Percentiles rank a stretch among this genome's conserved stretches.
Conservation (phyloP, 192 early-diverging fungal genomes). For the Entomortierella beljakovae region DNA sequence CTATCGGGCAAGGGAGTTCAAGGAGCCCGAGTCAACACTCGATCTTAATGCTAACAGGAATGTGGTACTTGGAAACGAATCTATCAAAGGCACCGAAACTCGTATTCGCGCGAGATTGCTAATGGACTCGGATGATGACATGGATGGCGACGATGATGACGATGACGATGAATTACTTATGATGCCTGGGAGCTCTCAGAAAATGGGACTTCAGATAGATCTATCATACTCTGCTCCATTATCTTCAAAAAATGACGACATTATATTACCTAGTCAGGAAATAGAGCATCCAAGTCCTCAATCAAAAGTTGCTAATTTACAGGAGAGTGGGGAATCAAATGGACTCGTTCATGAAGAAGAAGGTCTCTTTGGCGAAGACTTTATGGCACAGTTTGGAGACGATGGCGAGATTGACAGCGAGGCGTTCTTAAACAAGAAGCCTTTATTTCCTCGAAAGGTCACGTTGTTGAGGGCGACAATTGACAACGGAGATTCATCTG, state of each 20-base stretch:
- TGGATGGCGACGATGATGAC: conserved; percentile 25
- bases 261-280: not conserved
- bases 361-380: conserved; percentile 36
- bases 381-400: conserved; percentile 39
- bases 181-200: conserved; percentile 24
- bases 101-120: conserved; percentile 16
- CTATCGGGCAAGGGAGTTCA: not conserved
- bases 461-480: conserved; percentile 12
- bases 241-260: not conserved
- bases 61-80: too few relatives aligned
- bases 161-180: conserved; percentile 29
- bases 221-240: not conserved
- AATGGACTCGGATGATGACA: conserved; percentile 46
- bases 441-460: conserved; percentile 25
- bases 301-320: not conserved
- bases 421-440: conserved; percentile 13
- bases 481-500: not conserved
- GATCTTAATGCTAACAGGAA: not conserved
- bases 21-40: conserved; percentile 3
- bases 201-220: conserved; percentile 30
- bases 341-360: conserved; percentile 1
- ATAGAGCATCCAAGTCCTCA: not conserved
- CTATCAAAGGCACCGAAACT: not conserved
- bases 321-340: not conserved
- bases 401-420: conserved; percentile 31